These are phyloP conservation scores for Neotropicomus parvogracilis DNA, from an alignment of 1,284 basidiomycete genomes.

Conservation along the genomic window DNA sequence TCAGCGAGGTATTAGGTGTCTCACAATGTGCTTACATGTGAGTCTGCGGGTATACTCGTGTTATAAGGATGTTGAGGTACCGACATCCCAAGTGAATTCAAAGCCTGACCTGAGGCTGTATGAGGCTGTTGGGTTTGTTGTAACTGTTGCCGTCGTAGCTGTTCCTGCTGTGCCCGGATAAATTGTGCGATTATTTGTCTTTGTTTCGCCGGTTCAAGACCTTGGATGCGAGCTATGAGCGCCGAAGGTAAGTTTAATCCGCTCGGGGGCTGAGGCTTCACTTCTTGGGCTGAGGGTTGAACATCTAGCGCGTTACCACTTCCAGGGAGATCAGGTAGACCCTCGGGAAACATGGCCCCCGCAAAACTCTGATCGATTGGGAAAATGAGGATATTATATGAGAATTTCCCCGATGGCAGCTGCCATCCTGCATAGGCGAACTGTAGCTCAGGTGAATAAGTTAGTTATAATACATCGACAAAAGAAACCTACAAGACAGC, in stretches of 20 bases:
- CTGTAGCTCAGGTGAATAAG: constrained; percentile 34
- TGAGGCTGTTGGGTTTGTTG: constrained; percentile 30
- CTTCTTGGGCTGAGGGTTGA: constrained; percentile 22
- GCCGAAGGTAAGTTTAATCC: constrained; percentile 11
- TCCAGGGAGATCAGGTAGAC: constrained; percentile 51
- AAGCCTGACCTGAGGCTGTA: constrained; percentile 12
- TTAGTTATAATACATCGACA: not conserved
- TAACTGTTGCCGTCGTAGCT: constrained; percentile 30
- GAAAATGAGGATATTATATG: constrained; percentile 53
- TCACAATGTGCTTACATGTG: constrained; percentile 17
- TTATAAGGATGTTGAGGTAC: constrained; percentile 14
- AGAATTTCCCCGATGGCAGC: constrained; percentile 40
- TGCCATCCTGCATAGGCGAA: constrained; percentile 57
- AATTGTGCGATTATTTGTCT: constrained; percentile 18
- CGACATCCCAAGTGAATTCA: constrained; percentile 13
- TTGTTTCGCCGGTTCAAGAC: constrained; percentile 28
- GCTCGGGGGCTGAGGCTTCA: not conserved
- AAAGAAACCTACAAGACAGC: constrained; percentile 41
- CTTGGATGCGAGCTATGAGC: constrained; percentile 22
- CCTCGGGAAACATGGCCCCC: constrained; percentile 55
- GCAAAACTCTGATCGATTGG: constrained; percentile 36
- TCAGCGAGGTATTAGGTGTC: constrained; percentile 4
- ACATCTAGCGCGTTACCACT: constrained; percentile 16
- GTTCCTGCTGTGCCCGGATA: constrained; percentile 22
- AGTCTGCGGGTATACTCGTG: constrained; percentile 13